phyloP scores from a whole-genome alignment of 2,329 filamentous ascomycete genomes.

The Cordyceps fumosorosea region DNA sequence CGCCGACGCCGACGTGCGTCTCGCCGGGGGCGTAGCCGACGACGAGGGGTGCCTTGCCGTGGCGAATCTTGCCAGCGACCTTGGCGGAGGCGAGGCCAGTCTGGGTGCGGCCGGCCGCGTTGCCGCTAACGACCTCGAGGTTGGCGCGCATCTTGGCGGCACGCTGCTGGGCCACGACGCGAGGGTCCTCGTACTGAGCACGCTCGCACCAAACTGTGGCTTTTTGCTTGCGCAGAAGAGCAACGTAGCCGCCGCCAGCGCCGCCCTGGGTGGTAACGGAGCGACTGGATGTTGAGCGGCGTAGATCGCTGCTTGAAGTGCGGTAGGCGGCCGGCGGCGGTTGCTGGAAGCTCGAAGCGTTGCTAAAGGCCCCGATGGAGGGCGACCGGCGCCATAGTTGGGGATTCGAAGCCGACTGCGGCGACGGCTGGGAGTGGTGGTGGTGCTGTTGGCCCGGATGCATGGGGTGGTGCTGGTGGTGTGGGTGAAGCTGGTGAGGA shows the following conservation, averaged over 20 bases:
- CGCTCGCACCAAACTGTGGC: constrained; percentile 98
- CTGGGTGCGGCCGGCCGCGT: constrained; percentile 43
- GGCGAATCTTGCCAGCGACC: constrained; percentile 80
- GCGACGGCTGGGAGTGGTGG: constrained; percentile 25
- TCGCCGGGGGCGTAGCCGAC: constrained; percentile 71
- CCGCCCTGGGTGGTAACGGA: constrained; percentile 47
- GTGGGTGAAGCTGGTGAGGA: constrained; percentile 1
- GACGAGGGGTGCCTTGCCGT: constrained; percentile 71
- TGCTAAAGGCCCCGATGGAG: constrained; percentile 63
- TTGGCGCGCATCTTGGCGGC: constrained; percentile 82
- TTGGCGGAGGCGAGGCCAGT: constrained; percentile 57
- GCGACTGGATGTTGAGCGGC: constrained; percentile 74
- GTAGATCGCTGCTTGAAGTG: constrained; percentile 51
- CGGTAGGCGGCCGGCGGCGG: constrained; percentile 52
- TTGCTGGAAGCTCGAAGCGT: constrained; percentile 59
- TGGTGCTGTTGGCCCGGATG: constrained; percentile 19
- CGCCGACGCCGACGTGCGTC: constrained; percentile 67
- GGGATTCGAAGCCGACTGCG: constrained; percentile 22
- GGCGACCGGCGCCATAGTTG: constrained; percentile 51
- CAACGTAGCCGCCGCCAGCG: constrained; percentile 68
- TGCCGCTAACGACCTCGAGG: constrained; percentile 69
- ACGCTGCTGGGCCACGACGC: constrained; percentile 73
- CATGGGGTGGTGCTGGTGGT: constrained; percentile 7
- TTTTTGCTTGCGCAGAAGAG: constrained; percentile 93
- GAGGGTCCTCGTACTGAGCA: constrained; percentile 84